Percentiles rank a stretch among this genome's conserved stretches.
phyloP scores from a whole-genome alignment of 495 filamentous ascomycete species.

The Penicillium odoratum region DNA sequence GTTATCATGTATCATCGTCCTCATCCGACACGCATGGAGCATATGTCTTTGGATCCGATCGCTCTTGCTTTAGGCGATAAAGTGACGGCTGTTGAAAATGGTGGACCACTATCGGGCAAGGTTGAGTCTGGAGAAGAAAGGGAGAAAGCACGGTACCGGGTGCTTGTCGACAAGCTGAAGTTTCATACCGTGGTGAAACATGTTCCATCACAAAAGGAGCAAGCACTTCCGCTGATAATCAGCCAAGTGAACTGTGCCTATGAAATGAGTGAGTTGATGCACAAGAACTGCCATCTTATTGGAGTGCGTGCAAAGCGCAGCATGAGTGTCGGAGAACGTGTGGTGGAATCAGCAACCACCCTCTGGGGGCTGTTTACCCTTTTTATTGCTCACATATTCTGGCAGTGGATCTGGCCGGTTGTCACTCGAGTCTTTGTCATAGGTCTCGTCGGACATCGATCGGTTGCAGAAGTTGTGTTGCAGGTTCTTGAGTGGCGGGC shows the following conservation, averaged over 20 bases:
- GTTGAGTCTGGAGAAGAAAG: constrained; percentile 56
- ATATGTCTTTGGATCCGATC: constrained; percentile 88
- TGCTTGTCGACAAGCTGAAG: constrained; percentile 85
- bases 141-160: constrained; percentile 58
- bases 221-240: constrained; percentile 74
- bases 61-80: constrained; percentile 86
- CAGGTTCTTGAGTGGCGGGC: constrained; percentile 85
- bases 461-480: constrained; percentile 77
- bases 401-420: constrained; percentile 75
- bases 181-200: constrained; percentile 81
- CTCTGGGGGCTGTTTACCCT: constrained; percentile 73
- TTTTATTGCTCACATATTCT: constrained; percentile 68
- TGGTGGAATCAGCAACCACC: constrained; percentile 89
- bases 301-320: constrained; percentile 76
- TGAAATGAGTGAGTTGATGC: constrained; percentile 79
- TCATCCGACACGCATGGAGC: constrained; percentile 88
- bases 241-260: constrained; percentile 96
- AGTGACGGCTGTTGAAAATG: constrained; percentile 28
- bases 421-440: constrained; percentile 71
- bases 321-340: constrained; percentile 89
- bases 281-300: constrained; percentile 82
- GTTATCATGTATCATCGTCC: constrained; percentile 87
- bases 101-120: constrained; percentile 26
- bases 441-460: constrained; percentile 75
- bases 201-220: constrained; percentile 77